phyloP scores from a whole-genome alignment of 768 basidiomycete genomes.

The Auricularia auricula-judae region DNA sequence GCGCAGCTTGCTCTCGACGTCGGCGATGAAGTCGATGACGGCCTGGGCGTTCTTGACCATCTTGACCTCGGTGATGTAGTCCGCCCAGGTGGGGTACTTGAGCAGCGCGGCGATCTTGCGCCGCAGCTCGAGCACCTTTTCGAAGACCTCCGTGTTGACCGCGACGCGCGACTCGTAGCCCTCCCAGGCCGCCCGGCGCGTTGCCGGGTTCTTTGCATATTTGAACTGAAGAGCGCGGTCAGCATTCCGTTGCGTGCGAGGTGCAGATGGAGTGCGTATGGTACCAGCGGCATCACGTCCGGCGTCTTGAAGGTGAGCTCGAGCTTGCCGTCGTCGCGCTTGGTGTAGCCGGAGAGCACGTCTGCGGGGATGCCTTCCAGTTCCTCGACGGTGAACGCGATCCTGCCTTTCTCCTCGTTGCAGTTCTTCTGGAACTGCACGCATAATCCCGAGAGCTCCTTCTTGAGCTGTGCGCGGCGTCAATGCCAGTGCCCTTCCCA shows the following conservation, averaged over 20 bases:
- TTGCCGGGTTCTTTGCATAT: constrained; percentile 60
- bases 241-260: not conserved
- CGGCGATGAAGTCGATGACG: constrained; percentile 65
- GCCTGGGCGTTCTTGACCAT: constrained; percentile 68
- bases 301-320: constrained; percentile 76
- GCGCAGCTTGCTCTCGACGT: constrained; percentile 60
- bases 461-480: constrained; percentile 36
- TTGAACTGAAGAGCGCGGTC: constrained; percentile 46
- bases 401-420: constrained; percentile 71
- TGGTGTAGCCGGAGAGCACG: constrained; percentile 67
- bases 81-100: constrained; percentile 72
- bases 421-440: constrained; percentile 88
- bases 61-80: constrained; percentile 74
- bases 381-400: constrained; percentile 60
- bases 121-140: constrained; percentile 57
- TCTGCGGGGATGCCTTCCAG: constrained; percentile 72
- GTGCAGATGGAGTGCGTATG: constrained; percentile 12
- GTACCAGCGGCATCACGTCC: constrained; percentile 67
- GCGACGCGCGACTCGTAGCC: constrained; percentile 58
- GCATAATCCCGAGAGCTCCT: constrained; percentile 63
- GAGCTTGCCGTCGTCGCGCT: constrained; percentile 53
- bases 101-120: constrained; percentile 57
- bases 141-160: constrained; percentile 60
- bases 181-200: constrained; percentile 54
- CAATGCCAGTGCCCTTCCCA: not conserved